phyloP scores from a whole-genome alignment of 75 land plant genomes.

The Cupressus sempervirens region DNA sequence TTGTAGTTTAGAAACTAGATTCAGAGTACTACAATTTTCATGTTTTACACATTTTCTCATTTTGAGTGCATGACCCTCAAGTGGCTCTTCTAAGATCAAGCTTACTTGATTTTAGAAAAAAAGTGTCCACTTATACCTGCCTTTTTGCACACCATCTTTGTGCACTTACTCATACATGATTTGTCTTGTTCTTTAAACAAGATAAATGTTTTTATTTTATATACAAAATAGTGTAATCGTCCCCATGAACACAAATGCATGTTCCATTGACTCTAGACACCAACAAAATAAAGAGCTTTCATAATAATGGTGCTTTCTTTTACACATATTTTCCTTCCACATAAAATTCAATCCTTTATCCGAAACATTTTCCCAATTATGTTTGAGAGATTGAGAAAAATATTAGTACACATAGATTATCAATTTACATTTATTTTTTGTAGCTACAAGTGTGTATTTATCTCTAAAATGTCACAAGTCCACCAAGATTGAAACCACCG shows the following conservation, averaged over 20 bases:
- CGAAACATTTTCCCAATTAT: neutral
- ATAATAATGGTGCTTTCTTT: slow-evolving; percentile 38
- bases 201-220: neutral
- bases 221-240: slow-evolving; percentile 19
- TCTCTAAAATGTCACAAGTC: neutral
- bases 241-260: slow-evolving; percentile 44
- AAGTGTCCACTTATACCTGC: too few species aligned
- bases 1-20: too few species aligned
- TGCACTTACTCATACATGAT: too few species aligned
- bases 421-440: neutral
- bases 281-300: slow-evolving; percentile 29
- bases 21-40: too few species aligned
- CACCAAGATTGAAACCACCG: neutral
- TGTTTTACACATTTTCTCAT: too few species aligned
- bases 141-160: too few species aligned
- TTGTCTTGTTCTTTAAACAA: neutral
- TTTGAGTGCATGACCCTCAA: too few species aligned
- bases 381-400: neutral
- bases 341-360: neutral
- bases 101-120: too few species aligned
- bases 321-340: slow-evolving; percentile 9
- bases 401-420: neutral
- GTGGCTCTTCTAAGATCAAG: too few species aligned
- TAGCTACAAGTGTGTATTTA: neutral
- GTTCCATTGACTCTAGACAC: slow-evolving; percentile 41